phyloP scores from a whole-genome alignment of 257 asterid species.

The Apocynum venetum region DNA sequence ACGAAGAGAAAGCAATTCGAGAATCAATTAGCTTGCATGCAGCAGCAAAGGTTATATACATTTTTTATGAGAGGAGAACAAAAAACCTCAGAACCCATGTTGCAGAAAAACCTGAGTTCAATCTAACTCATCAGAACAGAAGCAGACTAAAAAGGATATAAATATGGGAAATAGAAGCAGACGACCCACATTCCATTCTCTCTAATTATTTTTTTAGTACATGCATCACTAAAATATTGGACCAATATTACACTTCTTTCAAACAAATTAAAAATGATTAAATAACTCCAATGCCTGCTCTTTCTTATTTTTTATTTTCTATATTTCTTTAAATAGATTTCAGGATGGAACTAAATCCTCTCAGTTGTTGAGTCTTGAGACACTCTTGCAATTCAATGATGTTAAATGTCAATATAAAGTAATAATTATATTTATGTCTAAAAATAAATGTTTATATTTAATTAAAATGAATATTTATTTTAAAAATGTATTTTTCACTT shows the following conservation, averaged over 20 bases:
- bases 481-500: too few relatives aligned
- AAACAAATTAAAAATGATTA: not conserved
- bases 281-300: not conserved
- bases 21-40: slow-evolving; percentile 9
- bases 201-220: not conserved
- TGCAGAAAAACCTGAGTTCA: slow-evolving; percentile 6
- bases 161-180: not conserved
- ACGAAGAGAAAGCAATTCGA: not conserved
- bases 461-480: too few relatives aligned
- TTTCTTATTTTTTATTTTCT: too few relatives aligned
- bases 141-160: not conserved
- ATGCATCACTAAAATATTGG: not conserved
- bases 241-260: not conserved
- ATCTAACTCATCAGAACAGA: slow-evolving; percentile 6
- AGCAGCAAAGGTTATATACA: not conserved
- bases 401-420: too few relatives aligned
- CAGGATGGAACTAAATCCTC: not conserved
- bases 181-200: slow-evolving; percentile 7
- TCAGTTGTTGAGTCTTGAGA: not conserved
- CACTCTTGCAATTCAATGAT: not conserved
- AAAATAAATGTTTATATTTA: too few relatives aligned
- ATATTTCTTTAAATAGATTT: too few relatives aligned
- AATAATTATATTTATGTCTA: too few relatives aligned
- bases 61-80: not conserved
- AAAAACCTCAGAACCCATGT: slow-evolving; percentile 4